A percentile compares a stretch with the other conserved stretches of the same genome.
These are phyloP conservation scores for Schoenoplectus tabernaemontani DNA, from an alignment of 202 grass and related monocot species.

Conservation along the genomic window DNA sequence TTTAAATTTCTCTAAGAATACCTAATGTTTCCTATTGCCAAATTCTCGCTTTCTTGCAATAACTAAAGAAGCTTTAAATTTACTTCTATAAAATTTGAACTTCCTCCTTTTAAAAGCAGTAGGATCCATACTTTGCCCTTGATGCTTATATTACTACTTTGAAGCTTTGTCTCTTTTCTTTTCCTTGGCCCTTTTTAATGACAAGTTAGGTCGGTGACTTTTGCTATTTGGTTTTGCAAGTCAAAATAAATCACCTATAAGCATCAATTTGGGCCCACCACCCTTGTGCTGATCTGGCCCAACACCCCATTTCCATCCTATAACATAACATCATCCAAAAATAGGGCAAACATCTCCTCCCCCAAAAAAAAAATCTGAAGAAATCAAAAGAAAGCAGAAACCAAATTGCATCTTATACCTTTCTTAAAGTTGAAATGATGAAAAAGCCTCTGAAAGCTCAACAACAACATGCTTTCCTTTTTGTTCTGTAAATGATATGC, in stretches of 20 bases:
- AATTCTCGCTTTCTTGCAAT: neutral
- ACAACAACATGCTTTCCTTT: conserved; percentile 11
- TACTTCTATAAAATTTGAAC: neutral
- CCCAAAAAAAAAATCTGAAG: neutral
- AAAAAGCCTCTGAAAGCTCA: conserved; percentile 9
- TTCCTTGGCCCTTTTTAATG: neutral
- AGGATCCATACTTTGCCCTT: conserved; percentile 8
- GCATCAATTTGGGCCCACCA: neutral
- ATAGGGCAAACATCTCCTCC: no score
- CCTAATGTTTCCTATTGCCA: neutral
- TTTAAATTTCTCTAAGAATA: no score
- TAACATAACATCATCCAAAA: neutral
- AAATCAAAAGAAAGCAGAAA: neutral
- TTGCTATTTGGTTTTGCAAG: neutral
- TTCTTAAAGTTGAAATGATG: conserved; percentile 1
- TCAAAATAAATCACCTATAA: neutral
- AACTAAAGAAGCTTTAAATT: neutral
- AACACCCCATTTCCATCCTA: neutral
- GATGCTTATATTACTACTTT: neutral
- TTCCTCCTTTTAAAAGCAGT: neutral
- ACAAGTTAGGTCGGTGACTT: neutral
- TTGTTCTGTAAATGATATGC: conserved; percentile 9
- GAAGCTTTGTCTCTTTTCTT: neutral
- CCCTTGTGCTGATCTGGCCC: neutral
- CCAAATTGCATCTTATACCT: neutral